phyloP scores from a whole-genome alignment of 805 yeast genomes.

The Scheffersomyces coipomensis region DNA sequence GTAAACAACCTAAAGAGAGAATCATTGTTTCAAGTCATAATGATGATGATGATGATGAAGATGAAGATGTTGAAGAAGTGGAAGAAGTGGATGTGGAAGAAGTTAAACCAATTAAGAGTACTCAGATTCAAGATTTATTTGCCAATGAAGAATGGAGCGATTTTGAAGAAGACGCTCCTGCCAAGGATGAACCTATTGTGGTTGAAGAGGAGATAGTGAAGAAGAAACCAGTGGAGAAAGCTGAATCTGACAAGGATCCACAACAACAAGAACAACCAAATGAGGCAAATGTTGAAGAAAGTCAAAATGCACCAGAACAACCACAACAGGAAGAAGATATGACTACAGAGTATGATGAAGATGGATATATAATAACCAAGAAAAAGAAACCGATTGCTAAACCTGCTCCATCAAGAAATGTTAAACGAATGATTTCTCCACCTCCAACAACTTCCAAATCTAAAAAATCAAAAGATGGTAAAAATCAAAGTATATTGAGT shows the following conservation, averaged over 20 bases:
- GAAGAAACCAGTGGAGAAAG: slow-evolving; percentile 1
- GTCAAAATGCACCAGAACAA: slow-evolving; percentile 3
- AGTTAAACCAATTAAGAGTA: slow-evolving; percentile 6
- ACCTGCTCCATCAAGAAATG: slow-evolving; percentile 11
- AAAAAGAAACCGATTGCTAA: slow-evolving; percentile 17
- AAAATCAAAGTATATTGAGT: no score
- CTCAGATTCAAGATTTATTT: slow-evolving; percentile 31
- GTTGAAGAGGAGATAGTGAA: slow-evolving; percentile 6
- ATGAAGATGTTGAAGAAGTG: slow-evolving; percentile 3
- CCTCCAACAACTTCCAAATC: no score
- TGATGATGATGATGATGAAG: slow-evolving; percentile 12
- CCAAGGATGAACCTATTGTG: slow-evolving; percentile 11
- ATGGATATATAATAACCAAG: slow-evolving; percentile 48
- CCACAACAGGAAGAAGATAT: slow-evolving; percentile 1
- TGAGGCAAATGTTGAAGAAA: background rate
- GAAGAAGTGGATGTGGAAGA: background rate
- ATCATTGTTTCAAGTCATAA: slow-evolving; percentile 27
- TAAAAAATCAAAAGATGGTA: no score
- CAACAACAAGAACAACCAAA: background rate
- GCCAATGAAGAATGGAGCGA: slow-evolving; percentile 19
- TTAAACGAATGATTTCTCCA: slow-evolving; percentile 6
- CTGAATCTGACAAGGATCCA: slow-evolving; percentile 2
- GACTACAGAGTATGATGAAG: slow-evolving; percentile 37
- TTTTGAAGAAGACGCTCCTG: slow-evolving; percentile 8
- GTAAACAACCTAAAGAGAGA: slow-evolving; percentile 30